Evolutionary conservation across 257 asterid species (phyloP).

Genomic region (Cruciata laevipes): DNA sequence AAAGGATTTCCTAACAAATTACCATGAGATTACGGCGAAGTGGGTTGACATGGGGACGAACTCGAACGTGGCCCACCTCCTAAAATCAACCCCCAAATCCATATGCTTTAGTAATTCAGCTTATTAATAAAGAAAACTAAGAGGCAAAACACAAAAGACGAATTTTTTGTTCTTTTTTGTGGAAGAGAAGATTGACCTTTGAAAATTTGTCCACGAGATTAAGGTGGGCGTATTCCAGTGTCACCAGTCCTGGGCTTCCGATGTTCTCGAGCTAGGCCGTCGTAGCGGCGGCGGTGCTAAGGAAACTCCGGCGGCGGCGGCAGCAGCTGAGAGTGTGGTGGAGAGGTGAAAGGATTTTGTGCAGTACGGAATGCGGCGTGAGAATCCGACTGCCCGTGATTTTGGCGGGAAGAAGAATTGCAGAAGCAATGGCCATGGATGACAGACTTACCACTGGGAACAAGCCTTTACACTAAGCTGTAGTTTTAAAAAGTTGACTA

Average conservation of each 20-base stretch:
- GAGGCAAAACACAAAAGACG: not conserved
- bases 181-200: constrained; percentile 27
- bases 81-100: constrained; percentile 21
- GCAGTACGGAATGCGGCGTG: not conserved
- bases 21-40: constrained; percentile 69
- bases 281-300: constrained; percentile 14
- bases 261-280: constrained; percentile 20
- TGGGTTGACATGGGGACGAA: constrained; percentile 95
- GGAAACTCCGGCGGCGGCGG: not conserved
- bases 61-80: constrained; percentile 90
- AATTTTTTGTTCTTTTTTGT: not conserved
- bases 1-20: not conserved
- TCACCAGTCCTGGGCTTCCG: constrained; percentile 54
- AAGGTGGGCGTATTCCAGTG: constrained; percentile 82
- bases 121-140: not conserved
- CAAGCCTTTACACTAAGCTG: too few species aligned
- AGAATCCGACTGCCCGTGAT: not conserved
- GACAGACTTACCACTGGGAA: not conserved
- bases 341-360: constrained; percentile 1
- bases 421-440: not conserved
- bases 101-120: not conserved
- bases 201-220: constrained; percentile 56
- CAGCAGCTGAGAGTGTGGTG: too few species aligned
- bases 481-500: too few species aligned
- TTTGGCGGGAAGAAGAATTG: constrained; percentile 6